Evolutionary conservation across 257 asterid species (phyloP).

Genomic region (Asclepias syriaca): DNA sequence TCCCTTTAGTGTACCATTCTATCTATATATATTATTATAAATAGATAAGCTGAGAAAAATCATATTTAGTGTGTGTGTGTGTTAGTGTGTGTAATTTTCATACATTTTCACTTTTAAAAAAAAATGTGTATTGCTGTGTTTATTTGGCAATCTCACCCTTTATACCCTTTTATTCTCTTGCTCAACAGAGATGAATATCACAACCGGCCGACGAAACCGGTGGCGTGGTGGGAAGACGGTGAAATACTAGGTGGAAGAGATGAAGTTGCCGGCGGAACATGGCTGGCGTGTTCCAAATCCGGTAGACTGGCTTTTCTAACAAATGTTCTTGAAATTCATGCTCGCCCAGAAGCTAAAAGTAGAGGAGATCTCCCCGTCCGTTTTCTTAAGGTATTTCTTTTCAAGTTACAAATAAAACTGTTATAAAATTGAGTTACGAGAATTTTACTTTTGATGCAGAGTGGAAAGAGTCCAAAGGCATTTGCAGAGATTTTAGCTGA

Average conservation of each 20-base stretch:
- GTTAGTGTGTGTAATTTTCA: no score
- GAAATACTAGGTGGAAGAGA: slow-evolving; percentile 66
- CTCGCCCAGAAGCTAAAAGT: slow-evolving; percentile 50
- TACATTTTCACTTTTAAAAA: neutral
- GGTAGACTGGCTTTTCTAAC: slow-evolving; percentile 63
- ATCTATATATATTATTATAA: no score
- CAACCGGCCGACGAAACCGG: slow-evolving; percentile 66
- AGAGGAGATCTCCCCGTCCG: slow-evolving; percentile 65
- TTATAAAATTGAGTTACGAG: no score
- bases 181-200: slow-evolving; percentile 80
- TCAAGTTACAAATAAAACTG: no score
- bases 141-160: slow-evolving; percentile 60
- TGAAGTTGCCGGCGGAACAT: slow-evolving; percentile 67
- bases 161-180: slow-evolving; percentile 58
- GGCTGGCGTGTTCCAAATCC: slow-evolving; percentile 62
- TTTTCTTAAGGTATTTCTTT: slow-evolving; percentile 48
- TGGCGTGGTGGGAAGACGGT: slow-evolving; percentile 67
- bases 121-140: slow-evolving; percentile 51
- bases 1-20: no score
- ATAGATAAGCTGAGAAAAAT: no score
- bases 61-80: no score
- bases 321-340: slow-evolving; percentile 54
- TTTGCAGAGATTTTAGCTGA: slow-evolving; percentile 51
- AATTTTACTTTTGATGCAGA: slow-evolving; percentile 24
- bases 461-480: slow-evolving; percentile 49